Base-by-base conservation (phyloP, 2,329 filamentous ascomycete genomes). In the Akanthomyces muscarius region DNA sequence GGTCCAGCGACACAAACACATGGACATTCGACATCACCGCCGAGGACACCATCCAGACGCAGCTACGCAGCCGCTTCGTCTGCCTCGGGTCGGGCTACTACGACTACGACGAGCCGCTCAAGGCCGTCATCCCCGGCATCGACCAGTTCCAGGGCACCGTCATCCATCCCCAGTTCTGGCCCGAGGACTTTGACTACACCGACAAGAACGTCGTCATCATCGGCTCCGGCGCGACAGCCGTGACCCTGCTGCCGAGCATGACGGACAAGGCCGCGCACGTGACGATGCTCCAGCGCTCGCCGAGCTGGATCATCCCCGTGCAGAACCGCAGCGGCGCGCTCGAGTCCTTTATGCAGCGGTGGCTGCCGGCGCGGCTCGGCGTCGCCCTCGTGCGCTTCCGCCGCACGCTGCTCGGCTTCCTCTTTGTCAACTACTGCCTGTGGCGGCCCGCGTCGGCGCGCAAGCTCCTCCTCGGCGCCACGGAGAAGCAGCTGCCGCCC, bases 151-250 rank as follows among this genome's bases (percentile, higher is more conserved):
- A 69, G 16, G 79, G 77, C 50, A 67, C 64, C 45, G 76, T 86
- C 18, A 78, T 90, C 2, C 89, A 91, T 66, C 89, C 89, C 0
- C 89, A 92, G 68, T 91, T 90, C 75, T 91, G 89, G 88, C 88
- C 89, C 0, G 78, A 86, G 63, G 79, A 88, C 63, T 77, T 88
- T 47, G 85, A 90, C 70, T 89, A 89, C 72, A 75, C 78, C 18
- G 76, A 80, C 73, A 90, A 90, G 70, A 81, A 84, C 23, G 77
- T 90, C 30, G 83, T 89, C 51, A 78, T 90, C 62, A 84, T 91
- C 64, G 89, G 89, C 25, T 84, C 80, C 44, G 88, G 87, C 18
- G 88, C 89, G 1, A 89, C 88, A 0, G 86, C 87, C 3, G 77
- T 90, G 45, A 89, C 88, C 0, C 76, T 90, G 1, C 72, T 91